These are phyloP conservation scores for Artemisia argyi DNA, from an alignment of 129 eudicot species.

Conservation along the genomic window DNA sequence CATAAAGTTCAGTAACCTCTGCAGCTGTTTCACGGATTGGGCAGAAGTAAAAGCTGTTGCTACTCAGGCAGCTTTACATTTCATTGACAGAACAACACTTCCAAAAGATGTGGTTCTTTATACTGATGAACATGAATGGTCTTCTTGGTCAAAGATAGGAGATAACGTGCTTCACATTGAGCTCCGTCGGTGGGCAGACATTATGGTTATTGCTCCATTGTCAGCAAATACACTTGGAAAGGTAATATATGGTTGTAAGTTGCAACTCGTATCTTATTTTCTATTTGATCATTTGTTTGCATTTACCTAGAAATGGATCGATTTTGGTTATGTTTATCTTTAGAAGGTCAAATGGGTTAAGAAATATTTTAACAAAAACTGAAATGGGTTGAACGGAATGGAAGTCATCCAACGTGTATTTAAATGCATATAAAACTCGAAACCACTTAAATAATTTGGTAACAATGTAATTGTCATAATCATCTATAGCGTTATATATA, in stretches of 20 bases:
- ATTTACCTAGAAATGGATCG: background rate
- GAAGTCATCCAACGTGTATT: background rate
- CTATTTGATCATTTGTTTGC: background rate
- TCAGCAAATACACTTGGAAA: slow-evolving; percentile 94
- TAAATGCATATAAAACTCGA: background rate
- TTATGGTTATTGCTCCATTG: slow-evolving; percentile 90
- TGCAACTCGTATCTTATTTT: background rate
- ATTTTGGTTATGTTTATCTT: background rate
- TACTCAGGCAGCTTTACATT: slow-evolving; percentile 72
- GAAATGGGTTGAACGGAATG: background rate
- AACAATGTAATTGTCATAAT: too few species aligned
- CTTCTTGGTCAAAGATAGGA: slow-evolving; percentile 78
- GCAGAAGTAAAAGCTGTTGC: slow-evolving; percentile 93
- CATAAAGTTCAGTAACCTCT: slow-evolving; percentile 84
- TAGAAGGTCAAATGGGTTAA: background rate
- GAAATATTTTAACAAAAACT: too few species aligned
- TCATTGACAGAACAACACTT: slow-evolving; percentile 59
- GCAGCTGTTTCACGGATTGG: slow-evolving; percentile 84
- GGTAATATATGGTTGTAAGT: slow-evolving; percentile 36
- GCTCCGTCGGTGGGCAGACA: slow-evolving; percentile 91
- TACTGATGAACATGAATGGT: slow-evolving; percentile 93
- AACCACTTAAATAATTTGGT: background rate
- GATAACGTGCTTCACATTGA: slow-evolving; percentile 85
- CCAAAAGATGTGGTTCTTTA: slow-evolving; percentile 68
- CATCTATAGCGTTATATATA: too few species aligned